Base-by-base conservation (phyloP, 2,329 filamentous ascomycete species). In the Sporothrix euskadiensis region DNA sequence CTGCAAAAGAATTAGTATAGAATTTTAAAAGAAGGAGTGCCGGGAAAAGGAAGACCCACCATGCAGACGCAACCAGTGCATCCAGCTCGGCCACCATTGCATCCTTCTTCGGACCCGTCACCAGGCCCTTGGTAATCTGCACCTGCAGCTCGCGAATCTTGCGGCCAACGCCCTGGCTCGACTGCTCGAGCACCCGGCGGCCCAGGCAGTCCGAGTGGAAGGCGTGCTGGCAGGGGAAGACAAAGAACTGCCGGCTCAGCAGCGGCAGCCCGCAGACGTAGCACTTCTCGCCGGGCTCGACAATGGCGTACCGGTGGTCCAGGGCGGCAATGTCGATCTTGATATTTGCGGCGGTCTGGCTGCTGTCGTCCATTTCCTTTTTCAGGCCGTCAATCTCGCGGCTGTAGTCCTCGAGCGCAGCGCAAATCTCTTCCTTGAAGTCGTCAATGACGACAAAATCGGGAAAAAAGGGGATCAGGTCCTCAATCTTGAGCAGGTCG, bases 391-490 rank as follows among this genome's bases (percentile, higher is more conserved):
- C 96, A 77, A 99, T 99, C 77, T 93, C 94, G 52, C 93, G 91
- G 65, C 90, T 92, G 83, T 99, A 99, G 76, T 97, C 93, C 82
- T 99, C 96, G 1, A 99, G 87, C 0, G 97, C 96, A 0, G 89
- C 86, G 83, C 96, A 99, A 52, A 99, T 98, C 81, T 99, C 96
- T 76, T 98, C 94, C 80, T 98, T 98, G 87, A 99, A 99, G 81
- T 98, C 96, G 80, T 99, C 96, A 75, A 99, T 98, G 70, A 98
- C 92, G 32, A 98, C 94, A 80, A 99, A 99, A 81, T 99, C 96
- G 0, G 96, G 96, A 83, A 99, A 99, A 85, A 99, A 98, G 0
- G 96, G 96, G 56, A 99, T 98, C 41, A 99, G 84, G 79, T 99
- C 96, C 83, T 99, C 96, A 76, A 99, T 99, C 76, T 92, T 91